Evolutionary conservation across 805 yeast species (phyloP), one percentile per base, ranked within the genome.

Genomic region (Metschnikowia reukaufii): DNA sequence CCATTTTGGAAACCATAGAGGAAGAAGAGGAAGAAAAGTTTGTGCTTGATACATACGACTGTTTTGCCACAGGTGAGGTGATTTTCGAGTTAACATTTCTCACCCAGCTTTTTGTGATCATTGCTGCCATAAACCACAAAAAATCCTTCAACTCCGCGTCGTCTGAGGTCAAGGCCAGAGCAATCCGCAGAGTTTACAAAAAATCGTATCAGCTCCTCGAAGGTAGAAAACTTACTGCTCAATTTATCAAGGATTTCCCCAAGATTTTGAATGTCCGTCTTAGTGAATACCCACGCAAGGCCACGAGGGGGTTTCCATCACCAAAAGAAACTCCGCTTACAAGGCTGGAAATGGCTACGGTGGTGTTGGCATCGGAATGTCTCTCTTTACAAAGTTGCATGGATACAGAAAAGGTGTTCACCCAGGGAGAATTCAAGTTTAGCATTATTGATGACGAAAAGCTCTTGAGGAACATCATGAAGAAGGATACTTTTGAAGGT

Each of bases 171-270:
- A 64, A 27, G 29, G 43, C 45, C 13, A 34, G 53, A 30, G 48
- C 46, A n/a, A 60, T 83, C 8, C 71, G 74, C 55, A 69, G 89
- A 56, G 68, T 78, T 2, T 70, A 78, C 39, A 76, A 80, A 50
- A 85, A 84, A 56, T 77, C 84, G 51, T 74, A 78, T 51, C 89
- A 84, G 56, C 62, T 84, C 44, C 65, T 83, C 13, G 86, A 82
- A 51, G 57, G 73, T 13, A 68, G 68, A 4, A 73, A 71, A 45
- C 60, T 83, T 23, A 83, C 88, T 2, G 58, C 60, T 20, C 52
- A 33, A 9, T 65, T 69, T 48, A 43, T 65, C 16, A 46, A 51
- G 0, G 62, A 70, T 50, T 68, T 71, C 39, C 51, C 59, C 8
- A 49, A 49, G 2, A 66, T 80, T 12, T 23, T 78, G 5, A 49